Evolutionary conservation across 1,139 yeast species (phyloP), one percentile per base, ranked within the genome.

Genomic region (Yarrowia galli): DNA sequence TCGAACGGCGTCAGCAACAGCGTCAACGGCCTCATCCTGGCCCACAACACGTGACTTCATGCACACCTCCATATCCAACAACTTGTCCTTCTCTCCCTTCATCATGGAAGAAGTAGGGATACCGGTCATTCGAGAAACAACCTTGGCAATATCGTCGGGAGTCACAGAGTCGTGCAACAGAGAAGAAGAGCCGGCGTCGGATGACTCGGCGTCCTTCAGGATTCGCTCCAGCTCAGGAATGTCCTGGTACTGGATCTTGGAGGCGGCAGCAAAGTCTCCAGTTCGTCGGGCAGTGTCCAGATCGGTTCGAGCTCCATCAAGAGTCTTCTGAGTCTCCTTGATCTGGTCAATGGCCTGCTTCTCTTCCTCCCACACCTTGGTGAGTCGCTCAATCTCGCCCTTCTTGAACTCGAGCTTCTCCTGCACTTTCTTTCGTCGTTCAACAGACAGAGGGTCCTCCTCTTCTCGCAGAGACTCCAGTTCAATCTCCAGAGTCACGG

Each of bases 401-500:
- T 85, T 83, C 75, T 92, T 92, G 49, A 79, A 74, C 28, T 82
- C 81, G 69, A 93, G 81, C 28, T 90, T 91, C 40, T 84, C 84
- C 73, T 91, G 91, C 60, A 95, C 81, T 51, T 79, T 80, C 13
- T 81, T 82, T 70, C 88, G 86, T 73, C 98, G 86, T 73, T 92
- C 97, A 16, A 85, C 77, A 0, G 97, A 91, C 36, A 92, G 79
- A 5, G 89, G 89, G 75, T 95, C 98, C 3, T 92, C 92, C 77
- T 95, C 99, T 75, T 95, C 95, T 74, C 93, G 87, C 74, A 95
- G 83, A 0, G 98, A 92, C 78, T 93, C 99, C 70, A 95, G 82
- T 78, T 95, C 99, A 73, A 95, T 95, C 78, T 93, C 95, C 71
- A 95, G 89, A 2, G 97, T 95, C 96, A 95, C 92, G 65, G 93